Evolutionary conservation across 2,329 filamentous ascomycete species (phyloP), one percentile per base, ranked within the genome.

Genomic region (Colletotrichum horii): DNA sequence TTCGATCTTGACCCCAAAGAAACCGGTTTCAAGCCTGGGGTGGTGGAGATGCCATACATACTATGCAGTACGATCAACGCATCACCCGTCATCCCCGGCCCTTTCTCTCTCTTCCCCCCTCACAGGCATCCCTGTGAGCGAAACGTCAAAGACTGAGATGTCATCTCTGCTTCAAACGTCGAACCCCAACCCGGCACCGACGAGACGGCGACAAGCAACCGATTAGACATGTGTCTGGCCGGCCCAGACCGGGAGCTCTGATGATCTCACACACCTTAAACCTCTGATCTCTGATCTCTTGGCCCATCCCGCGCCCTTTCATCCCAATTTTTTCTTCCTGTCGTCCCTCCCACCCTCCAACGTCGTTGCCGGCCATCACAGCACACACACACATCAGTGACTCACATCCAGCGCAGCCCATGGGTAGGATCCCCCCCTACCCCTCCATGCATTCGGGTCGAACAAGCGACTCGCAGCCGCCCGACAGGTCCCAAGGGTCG

Each of bases 371-470:
- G 43, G 43, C n/a, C 65, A 67, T 69, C 28, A 68, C 48, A 52
- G 43, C 43, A n/a, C 28, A 34, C 48, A 34, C 48, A 56, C 48
- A 22, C 34, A 43, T 30, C 34, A 22, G 74, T 76, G 74, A 76
- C 74, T 76, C 74, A 75, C 71, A 65, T 67, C 73, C 70, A 75
- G 56, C 73, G 73, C 64, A 73, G 73, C 70, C 64, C 55, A 60
- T 36, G 48, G 43, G 70, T 15, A 26, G 58, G 55, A 67, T 72
- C 43, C 24, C 55, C 55, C 55, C 24, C 26, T 30, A 55, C 30
- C 64, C 55, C 66, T 67, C 62, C 71, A 70, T 75, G 66, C 66
- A 61, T 28, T 67, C 61, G 74, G 71, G 66, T 76, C 61, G 60
- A 60, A 69, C 58, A 74, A 64, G 65, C 74, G 70, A 74, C 64